Evolutionary conservation across 495 filamentous ascomycete genomes (phyloP), one percentile per base, ranked within the genome.

Genomic region (Penicillium riverlandense): DNA sequence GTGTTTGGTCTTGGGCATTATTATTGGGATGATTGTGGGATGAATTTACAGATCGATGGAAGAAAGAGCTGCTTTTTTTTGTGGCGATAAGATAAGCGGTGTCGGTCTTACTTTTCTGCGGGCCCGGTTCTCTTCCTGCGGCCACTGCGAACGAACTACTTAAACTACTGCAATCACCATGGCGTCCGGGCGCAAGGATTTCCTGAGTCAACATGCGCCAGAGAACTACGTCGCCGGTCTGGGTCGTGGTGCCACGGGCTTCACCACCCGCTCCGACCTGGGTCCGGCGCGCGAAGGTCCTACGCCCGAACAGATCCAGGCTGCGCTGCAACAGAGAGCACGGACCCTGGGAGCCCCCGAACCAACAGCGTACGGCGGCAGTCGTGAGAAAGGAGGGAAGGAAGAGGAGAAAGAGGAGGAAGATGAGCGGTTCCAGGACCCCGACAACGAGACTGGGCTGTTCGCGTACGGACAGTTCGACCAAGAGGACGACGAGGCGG

Each of bases 141-240:
- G 15, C 15, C 15, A 16, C 16, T 29, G 44, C 34, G 29, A 31
- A 32, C 29, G 37, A 47, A 29, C 31, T 15, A 15, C 28, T 38
- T n/a, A 16, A 16, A 49, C 33, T 22, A 22, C 4, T 22, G 2
- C 4, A 22, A 4, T 22, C 22, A 22, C 46, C 31, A 88, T 88
- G 84, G 76, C 79, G 59, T 81, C 84, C 44, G 76, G 74, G 42
- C 80, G 87, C 68, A 86, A 90, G 59, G 90, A 96, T 65, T 99
- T 97, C 54, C 71, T 98, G 30, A 85, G 77, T 63, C 88, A 95
- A 65, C 82, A 80, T 29, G 92, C 92, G 45, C 92, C 92, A 16
- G 92, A 96, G 56, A 99, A 97, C 68, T 99, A 99, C 55, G 94
- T 99, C 35, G 92, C 92, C 35, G 92, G 92, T 76, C 80, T 99